Percentiles rank a stretch among this genome's conserved stretches.
Evolutionary conservation across 2,329 filamentous ascomycete genomes (phyloP).

Genomic region (Trichoderma sp.): DNA sequence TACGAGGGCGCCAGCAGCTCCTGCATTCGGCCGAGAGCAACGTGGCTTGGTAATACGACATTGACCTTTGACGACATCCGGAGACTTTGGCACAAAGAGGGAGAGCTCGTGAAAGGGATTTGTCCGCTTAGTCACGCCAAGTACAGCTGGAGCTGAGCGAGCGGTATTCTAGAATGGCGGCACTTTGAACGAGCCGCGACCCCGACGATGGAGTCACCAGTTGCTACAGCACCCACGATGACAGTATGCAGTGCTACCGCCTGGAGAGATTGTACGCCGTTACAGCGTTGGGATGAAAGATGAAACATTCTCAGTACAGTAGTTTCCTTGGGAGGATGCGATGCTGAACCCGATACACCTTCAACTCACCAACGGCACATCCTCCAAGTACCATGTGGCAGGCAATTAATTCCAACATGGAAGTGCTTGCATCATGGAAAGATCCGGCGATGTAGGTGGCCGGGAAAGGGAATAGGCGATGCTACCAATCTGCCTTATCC

Average conservation of each 20-base stretch:
- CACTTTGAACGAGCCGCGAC: neutral
- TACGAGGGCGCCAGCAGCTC: neutral
- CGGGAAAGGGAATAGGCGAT: neutral
- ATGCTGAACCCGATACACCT: neutral
- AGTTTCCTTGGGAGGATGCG: neutral
- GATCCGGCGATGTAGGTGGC: neutral
- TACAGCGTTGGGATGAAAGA: neutral
- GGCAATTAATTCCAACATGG: neutral
- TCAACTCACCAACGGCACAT: neutral
- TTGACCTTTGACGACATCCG: neutral
- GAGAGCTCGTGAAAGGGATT: neutral
- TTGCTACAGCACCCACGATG: neutral
- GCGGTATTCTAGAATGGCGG: neutral
- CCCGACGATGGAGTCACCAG: neutral
- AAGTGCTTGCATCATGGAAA: neutral
- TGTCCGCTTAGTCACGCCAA: constrained; percentile 3
- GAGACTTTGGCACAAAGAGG: neutral
- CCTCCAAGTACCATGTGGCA: neutral
- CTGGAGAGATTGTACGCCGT: neutral
- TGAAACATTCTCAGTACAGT: neutral
- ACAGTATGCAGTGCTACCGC: neutral
- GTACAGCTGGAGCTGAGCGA: neutral
- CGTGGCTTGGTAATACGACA: neutral
- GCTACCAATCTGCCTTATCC: neutral
- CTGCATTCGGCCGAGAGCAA: neutral